Base-by-base conservation (phyloP, 441 rosid species). In the Raphanus hybrid region DNA sequence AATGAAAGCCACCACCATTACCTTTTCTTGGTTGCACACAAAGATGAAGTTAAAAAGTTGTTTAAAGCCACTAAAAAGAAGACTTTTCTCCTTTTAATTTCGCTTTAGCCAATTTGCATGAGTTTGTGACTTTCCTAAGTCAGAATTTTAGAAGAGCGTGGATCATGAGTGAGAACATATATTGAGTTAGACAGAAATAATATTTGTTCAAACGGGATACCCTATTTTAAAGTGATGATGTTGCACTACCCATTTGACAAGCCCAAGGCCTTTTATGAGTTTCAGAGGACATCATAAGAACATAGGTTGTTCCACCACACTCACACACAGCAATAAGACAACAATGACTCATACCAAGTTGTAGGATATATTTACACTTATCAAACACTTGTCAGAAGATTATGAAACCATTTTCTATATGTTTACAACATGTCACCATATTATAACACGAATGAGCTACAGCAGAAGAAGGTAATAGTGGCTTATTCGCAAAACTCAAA, bases 1-100 rank as follows among this genome's bases (percentile, higher is more conserved):
- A 55, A 55, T 55, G 61, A 55, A 55, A 55, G 61, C 61, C 61
- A 55, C 61, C 59, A 54, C 23, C 59, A 54, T 54, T 14, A 2
- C 59, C 59, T 52, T 52, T 52, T 52, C 23, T 52, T 52, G 58
- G 23, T 52, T 54, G 23, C 59, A 54, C 59, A 54, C 59, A 15
- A 15, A 54, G 23, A 54, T 15, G 57, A 15, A 54, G 61, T 55
- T 18, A 55, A 55, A 55, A 55, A 18, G 12, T 16, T 55, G 27
- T 16, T 16, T 52, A 16, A 55, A 55, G 61, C 27, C 61, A 55
- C 11, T 55, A 1, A 55, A 55, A 55, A 55, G 61, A 18, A 6
- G 61, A 18, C 61, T 18, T 55, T 55, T 55, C 27, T 55, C 60
- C 12, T 55, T 54, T 55, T 55, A 8, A 0, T 18, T 55, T 55